Conservation (phyloP, 2,329 filamentous ascomycete genomes). For the Coniella lustricola region DNA sequence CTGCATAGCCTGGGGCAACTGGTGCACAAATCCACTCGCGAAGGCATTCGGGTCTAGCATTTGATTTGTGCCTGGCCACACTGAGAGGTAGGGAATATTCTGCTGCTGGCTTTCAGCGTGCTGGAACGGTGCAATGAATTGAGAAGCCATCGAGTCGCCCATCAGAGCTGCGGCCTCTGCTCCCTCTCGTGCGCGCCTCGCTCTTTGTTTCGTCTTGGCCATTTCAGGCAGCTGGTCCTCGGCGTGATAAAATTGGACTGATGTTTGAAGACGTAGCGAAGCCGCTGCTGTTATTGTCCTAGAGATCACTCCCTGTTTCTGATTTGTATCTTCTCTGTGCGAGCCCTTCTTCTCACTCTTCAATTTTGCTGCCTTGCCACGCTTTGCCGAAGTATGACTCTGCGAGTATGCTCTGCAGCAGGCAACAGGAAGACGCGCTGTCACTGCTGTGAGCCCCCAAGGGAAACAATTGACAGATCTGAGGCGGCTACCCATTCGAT, state of each 20-base stretch:
- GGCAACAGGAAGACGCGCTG: too few relatives aligned
- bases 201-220: not conserved
- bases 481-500: too few relatives aligned
- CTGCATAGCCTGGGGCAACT: not conserved
- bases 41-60: not conserved
- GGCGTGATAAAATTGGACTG: not conserved
- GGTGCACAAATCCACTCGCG: not conserved
- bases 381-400: too few relatives aligned
- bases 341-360: too few relatives aligned
- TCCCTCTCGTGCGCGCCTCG: not conserved
- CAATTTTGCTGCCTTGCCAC: too few relatives aligned
- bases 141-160: not conserved
- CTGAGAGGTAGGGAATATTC: not conserved
- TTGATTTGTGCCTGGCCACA: not conserved
- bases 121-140: not conserved
- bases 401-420: too few relatives aligned
- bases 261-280: not conserved
- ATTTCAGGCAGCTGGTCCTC: not conserved
- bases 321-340: too few relatives aligned
- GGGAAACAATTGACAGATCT: too few relatives aligned
- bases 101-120: not conserved
- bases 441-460: too few relatives aligned
- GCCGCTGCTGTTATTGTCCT: not conserved
- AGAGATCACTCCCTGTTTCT: too few relatives aligned
- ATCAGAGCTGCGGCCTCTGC: not conserved